phyloP scores from a whole-genome alignment of 2,329 filamentous ascomycete species.

The Tolypocladium pustulatum region DNA sequence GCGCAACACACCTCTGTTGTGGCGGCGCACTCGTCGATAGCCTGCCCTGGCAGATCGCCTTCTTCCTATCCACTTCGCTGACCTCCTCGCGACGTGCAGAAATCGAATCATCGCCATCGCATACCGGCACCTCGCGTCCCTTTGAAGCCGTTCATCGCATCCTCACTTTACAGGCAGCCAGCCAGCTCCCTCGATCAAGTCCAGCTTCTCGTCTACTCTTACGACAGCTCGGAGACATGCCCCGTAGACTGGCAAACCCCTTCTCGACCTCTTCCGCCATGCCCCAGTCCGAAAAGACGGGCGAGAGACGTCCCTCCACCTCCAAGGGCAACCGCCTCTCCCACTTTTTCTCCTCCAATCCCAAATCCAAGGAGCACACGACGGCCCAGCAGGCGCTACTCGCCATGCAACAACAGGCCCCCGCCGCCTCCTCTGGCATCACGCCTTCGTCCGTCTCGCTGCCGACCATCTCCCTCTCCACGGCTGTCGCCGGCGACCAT shows the following conservation, averaged over 20 bases:
- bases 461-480: constrained; percentile 86
- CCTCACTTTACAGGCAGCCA: not conserved
- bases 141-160: not conserved
- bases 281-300: constrained; percentile 35
- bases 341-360: constrained; percentile 73
- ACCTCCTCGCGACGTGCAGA: constrained; percentile 1
- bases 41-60: not conserved
- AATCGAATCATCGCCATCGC: not conserved
- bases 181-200: not conserved
- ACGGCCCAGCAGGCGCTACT: constrained; percentile 58
- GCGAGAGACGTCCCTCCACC: constrained; percentile 47
- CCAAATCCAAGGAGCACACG: constrained; percentile 60
- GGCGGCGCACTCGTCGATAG: not conserved
- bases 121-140: not conserved
- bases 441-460: constrained; percentile 65
- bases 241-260: constrained; percentile 47
- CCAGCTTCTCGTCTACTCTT: not conserved
- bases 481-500: constrained; percentile 64
- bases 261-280: constrained; percentile 41
- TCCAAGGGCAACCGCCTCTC: constrained; percentile 68
- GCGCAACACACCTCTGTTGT: not conserved
- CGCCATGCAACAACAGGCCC: constrained; percentile 48
- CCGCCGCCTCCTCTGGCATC: constrained; percentile 50
- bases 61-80: not conserved
- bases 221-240: constrained; percentile 34